phyloP scores from a whole-genome alignment of 768 basidiomycete genomes.

The Boletus insuetus region DNA sequence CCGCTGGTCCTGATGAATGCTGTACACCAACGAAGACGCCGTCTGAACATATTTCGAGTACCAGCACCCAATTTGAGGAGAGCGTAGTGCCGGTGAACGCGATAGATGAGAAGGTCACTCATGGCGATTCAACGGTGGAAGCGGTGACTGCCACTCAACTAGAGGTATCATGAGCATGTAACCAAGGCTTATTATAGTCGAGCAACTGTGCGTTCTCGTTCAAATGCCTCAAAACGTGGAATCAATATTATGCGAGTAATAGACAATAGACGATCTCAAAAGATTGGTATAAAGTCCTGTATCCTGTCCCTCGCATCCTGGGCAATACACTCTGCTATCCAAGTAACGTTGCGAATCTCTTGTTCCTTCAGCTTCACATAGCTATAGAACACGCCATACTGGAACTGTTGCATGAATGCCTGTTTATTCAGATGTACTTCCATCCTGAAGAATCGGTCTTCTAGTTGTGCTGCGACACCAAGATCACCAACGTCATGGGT shows the following conservation, averaged over 20 bases:
- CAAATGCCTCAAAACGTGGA: neutral
- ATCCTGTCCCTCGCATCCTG: conserved; percentile 96
- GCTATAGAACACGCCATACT: conserved; percentile 88
- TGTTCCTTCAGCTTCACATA: conserved; percentile 92
- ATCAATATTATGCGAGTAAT: conserved; percentile 7
- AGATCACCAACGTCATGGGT: conserved; percentile 40
- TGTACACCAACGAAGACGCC: neutral
- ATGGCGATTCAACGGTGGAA: neutral
- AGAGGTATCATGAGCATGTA: conserved; percentile 2
- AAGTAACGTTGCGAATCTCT: conserved; percentile 84
- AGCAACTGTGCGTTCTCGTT: neutral
- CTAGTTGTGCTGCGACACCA: conserved; percentile 64
- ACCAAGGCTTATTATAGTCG: neutral
- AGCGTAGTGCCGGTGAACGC: neutral
- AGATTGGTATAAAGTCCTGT: conserved; percentile 91
- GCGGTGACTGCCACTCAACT: neutral
- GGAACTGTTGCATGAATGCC: conserved; percentile 96
- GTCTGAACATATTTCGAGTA: conserved; percentile 5
- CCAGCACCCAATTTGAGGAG: conserved; percentile 1
- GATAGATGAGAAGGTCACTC: conserved; percentile 9
- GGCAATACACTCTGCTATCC: conserved; percentile 98
- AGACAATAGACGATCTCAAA: conserved; percentile 44
- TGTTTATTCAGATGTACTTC: conserved; percentile 95
- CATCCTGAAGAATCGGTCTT: conserved; percentile 91
- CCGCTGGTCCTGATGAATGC: neutral